A percentile compares a stretch with the other conserved stretches of the same genome.
Conservation (phyloP, 257 asterid species). For the Thymus quinquecostatus region DNA sequence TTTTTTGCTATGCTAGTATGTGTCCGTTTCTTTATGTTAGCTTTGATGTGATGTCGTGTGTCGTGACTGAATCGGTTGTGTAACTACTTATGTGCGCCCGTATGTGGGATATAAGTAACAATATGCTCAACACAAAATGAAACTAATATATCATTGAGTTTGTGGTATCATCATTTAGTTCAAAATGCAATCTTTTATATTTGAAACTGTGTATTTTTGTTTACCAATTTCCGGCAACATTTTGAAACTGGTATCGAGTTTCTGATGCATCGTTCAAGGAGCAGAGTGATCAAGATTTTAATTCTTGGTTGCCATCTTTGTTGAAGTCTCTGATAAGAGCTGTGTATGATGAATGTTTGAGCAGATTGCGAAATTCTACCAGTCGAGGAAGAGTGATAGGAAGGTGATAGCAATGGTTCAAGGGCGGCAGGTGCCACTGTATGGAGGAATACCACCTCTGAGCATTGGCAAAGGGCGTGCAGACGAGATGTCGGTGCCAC, state of each 20-base stretch:
- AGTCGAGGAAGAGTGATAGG: constrained; percentile 66
- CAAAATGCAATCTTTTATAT: no score
- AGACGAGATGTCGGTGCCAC: constrained; percentile 55
- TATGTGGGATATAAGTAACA: no score
- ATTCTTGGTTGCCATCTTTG: not conserved
- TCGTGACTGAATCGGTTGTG: no score
- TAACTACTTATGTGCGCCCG: no score
- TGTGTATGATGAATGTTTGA: not conserved
- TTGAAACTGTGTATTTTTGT: not conserved
- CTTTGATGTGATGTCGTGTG: no score
- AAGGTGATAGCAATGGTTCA: constrained; percentile 51
- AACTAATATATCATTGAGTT: no score
- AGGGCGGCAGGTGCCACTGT: constrained; percentile 84
- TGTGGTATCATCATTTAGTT: no score
- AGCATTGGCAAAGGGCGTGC: constrained; percentile 40
- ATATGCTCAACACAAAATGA: no score
- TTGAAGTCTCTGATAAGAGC: constrained; percentile 15
- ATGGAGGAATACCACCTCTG: constrained; percentile 74
- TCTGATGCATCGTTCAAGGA: no score
- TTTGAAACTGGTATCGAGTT: no score
- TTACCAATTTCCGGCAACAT: not conserved
- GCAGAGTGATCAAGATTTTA: not conserved
- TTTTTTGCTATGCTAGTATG: not conserved
- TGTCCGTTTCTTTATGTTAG: not conserved
- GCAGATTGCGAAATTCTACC: constrained; percentile 70